Base-by-base conservation (phyloP, 1,284 basidiomycete genomes). In the Ceratobasidium sp. region DNA sequence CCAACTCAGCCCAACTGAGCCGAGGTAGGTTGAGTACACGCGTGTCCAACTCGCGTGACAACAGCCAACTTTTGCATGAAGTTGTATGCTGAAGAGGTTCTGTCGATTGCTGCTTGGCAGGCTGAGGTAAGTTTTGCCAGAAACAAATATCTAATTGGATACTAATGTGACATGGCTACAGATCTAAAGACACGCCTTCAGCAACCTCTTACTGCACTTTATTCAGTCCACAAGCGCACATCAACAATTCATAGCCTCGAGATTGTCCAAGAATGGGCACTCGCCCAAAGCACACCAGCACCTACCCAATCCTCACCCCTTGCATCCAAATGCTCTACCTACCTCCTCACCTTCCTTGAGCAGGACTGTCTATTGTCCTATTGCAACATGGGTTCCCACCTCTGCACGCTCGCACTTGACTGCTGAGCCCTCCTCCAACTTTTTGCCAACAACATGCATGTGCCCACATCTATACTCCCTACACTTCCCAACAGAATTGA, bases 251-350 rank as follows among this genome's bases (percentile, higher is more conserved):
- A 86, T 99, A 42, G 87, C 93, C 2, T 92, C 95, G 4, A 90
- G 48, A 90, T 99, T 80, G 86, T 96, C 1, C 96, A 98, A 84
- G 96, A 99, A 86, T 99, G 97, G 98, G 95, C 96, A 6, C 57
- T 68, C 52, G 65, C 78, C 52, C 33, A 73, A 33, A 56, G 69
- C 57, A 64, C 54, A 33, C 59, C 54, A 28, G 78, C 80, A 33
- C 79, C 81, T n/a, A 81, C 81, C 44, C 56, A 79, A 59, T 65
- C 80, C 26, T 92, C 91, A 20, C 83, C 87, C 3, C 87, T 94
- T 66, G 93, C 93, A 0, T 86, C 88, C 75, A 90, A 92, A 76
- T 86, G 97, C 68, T 91, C 91, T 67, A 80, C 85, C 26, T 90
- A 89, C 81, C 91, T 94, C 33, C 88, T 96, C 59, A 82, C 85